A percentile compares a stretch with the other conserved stretches of the same genome.
These are phyloP conservation scores for Plasmodium coatneyi DNA, from an alignment of 169 alveolate species.

Conservation along the genomic window DNA sequence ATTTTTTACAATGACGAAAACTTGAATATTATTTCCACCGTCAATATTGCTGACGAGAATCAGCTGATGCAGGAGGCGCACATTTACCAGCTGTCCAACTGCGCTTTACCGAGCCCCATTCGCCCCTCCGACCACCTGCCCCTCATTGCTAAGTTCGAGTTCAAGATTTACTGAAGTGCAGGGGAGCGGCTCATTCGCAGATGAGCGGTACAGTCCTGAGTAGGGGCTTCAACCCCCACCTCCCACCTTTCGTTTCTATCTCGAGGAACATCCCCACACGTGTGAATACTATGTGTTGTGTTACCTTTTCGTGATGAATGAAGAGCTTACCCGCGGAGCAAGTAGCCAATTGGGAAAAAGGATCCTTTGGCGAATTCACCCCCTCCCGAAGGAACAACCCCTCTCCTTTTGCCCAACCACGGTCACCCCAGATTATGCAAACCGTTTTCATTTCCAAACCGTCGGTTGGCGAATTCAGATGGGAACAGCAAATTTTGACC, in stretches of 20 bases:
- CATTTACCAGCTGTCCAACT: conserved; percentile 79
- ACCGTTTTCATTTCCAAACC: background rate
- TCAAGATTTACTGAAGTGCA: conserved; percentile 35
- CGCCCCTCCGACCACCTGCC: conserved; percentile 87
- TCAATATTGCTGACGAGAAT: conserved; percentile 77
- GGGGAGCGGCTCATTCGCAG: background rate
- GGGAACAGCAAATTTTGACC: background rate
- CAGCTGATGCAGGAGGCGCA: conserved; percentile 83
- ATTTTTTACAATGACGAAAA: conserved; percentile 81
- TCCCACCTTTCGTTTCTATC: background rate
- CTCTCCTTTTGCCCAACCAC: background rate
- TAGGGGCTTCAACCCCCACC: background rate
- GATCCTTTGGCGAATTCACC: background rate
- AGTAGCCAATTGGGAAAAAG: background rate
- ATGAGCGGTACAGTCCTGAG: background rate
- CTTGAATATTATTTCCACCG: conserved; percentile 78
- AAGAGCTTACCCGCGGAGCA: background rate
- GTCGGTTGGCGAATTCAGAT: background rate
- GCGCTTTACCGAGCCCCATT: conserved; percentile 85
- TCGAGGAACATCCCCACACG: background rate
- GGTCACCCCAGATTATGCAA: background rate
- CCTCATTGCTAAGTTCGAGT: conserved; percentile 83
- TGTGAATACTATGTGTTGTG: background rate
- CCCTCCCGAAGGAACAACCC: background rate
- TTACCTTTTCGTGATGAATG: background rate